Base-by-base conservation (phyloP, 2,329 filamentous ascomycete species). In the Calonectria multiphialidica region DNA sequence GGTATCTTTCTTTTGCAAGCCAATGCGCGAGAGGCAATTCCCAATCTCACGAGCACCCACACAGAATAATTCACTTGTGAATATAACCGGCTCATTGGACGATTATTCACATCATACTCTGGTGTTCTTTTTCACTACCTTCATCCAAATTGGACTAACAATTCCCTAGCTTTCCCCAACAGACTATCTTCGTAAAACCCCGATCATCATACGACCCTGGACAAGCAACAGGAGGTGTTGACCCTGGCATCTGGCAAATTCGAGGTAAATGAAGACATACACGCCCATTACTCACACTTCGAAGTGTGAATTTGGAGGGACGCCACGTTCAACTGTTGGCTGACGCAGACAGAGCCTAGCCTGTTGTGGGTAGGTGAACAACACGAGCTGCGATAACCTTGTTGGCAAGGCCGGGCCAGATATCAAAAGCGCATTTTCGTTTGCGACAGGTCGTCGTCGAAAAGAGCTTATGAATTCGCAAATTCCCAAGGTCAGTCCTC, bases 391-490 rank as follows among this genome's bases (percentile, higher is more conserved):
- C 74, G 71, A 62, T 21, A 70, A 35, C 59, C 42, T 59, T 50
- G 23, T 70, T 68, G 33, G 35, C 59, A 50, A 70, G 55, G 37
- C 40, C 40, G 25, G 49, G 35, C 53, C 49, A 55, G 59, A 12
- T 50, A 63, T 62, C 33, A n/a, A 35, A 59, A 33, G 23, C 10
- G 42, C 28, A 28, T 55, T 69, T 74, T 45, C 53, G 59, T 45
- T 68, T 64, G 35, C 76, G 63, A 16, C 55, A 71, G 40, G 33
- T 35, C 62, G 69, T 75, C 74, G 68, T 71, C 62, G 67, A 69
- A 49, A 76, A 73, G 63, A 69, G 76, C 80, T 76, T 70, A 81
- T 81, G 80, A 81, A 78, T 81, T 75, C 80, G 67, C 80, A 81
- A 81, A 76, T 80, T 63, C 76, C 79, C 59, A 81, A 81, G 80